Evolutionary conservation across 495 filamentous ascomycete species (phyloP).

Genomic region (Mytilinidion resinicola): DNA sequence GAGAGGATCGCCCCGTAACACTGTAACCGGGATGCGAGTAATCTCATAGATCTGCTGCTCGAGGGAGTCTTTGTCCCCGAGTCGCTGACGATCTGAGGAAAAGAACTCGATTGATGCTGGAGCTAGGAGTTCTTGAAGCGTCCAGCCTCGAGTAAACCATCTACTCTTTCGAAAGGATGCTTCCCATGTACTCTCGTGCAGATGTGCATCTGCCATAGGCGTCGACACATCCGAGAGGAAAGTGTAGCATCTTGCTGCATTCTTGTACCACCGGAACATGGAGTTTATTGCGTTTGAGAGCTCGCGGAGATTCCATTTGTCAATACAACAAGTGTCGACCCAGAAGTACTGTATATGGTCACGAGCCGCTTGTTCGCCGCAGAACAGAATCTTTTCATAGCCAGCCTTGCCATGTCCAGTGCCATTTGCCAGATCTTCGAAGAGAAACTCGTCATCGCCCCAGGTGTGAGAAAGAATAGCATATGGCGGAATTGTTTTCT

Average conservation of each 20-base stretch:
- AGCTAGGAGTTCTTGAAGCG: slow-evolving; percentile 15
- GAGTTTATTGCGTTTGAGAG: too few species aligned
- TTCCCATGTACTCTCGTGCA: slow-evolving; percentile 1
- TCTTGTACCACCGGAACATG: slow-evolving; percentile 4
- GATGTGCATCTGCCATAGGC: not conserved
- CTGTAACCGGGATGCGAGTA: slow-evolving; percentile 13
- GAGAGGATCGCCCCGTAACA: slow-evolving; percentile 17
- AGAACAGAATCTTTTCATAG: slow-evolving; percentile 4
- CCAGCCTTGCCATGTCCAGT: not conserved
- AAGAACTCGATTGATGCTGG: slow-evolving; percentile 25
- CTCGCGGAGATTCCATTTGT: slow-evolving; percentile 5
- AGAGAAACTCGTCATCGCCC: not conserved
- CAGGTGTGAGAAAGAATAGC: not conserved
- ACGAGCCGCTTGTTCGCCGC: not conserved
- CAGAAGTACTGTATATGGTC: not conserved
- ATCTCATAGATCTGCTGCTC: slow-evolving; percentile 17
- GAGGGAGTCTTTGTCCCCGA: slow-evolving; percentile 22
- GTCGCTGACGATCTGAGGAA: slow-evolving; percentile 10
- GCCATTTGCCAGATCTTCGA: not conserved
- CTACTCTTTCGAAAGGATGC: not conserved
- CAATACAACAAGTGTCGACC: slow-evolving; percentile 11
- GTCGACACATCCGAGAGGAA: slow-evolving; percentile 2
- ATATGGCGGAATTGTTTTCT: not conserved
- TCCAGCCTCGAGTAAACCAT: too few species aligned
- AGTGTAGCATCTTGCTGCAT: slow-evolving; percentile 2